These are phyloP conservation scores for Avena sativa DNA, from an alignment of 176 grass and related monocot genomes.

Conservation along the genomic window DNA sequence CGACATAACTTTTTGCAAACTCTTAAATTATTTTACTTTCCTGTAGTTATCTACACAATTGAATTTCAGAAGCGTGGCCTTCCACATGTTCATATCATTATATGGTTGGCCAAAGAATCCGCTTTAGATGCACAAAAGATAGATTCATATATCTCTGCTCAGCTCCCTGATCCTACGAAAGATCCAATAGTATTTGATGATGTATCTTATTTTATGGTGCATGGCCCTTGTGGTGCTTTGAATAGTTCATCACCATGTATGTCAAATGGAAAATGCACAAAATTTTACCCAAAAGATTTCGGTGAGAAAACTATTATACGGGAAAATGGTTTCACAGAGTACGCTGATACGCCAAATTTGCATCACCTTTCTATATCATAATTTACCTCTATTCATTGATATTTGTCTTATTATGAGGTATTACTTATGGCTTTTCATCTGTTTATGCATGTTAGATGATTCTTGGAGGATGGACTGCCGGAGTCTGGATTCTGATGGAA, in stretches of 20 bases:
- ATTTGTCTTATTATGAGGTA: too few relatives aligned
- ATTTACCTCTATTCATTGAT: too few relatives aligned
- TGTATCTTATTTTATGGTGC: not conserved
- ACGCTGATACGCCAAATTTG: not conserved
- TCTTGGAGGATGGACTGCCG: too few relatives aligned
- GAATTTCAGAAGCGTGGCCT: too few relatives aligned
- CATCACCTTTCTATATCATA: too few relatives aligned
- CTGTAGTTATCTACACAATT: not conserved
- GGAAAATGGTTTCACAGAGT: not conserved
- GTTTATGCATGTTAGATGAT: too few relatives aligned
- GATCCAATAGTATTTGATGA: not conserved
- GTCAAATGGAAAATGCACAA: not conserved
- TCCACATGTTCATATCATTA: too few relatives aligned
- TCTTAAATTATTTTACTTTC: not conserved
- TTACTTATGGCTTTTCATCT: too few relatives aligned
- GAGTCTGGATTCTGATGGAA: too few relatives aligned
- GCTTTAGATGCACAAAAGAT: not conserved
- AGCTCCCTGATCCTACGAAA: not conserved
- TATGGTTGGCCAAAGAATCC: not conserved
- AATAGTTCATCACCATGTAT: not conserved
- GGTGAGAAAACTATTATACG: not conserved
- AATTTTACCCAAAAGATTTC: not conserved
- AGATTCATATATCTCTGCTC: not conserved
- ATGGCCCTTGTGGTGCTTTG: not conserved
- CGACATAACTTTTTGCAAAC: not conserved